Evolutionary conservation across 345 rosid species (phyloP).

Genomic region (Corchorus olitorius): DNA sequence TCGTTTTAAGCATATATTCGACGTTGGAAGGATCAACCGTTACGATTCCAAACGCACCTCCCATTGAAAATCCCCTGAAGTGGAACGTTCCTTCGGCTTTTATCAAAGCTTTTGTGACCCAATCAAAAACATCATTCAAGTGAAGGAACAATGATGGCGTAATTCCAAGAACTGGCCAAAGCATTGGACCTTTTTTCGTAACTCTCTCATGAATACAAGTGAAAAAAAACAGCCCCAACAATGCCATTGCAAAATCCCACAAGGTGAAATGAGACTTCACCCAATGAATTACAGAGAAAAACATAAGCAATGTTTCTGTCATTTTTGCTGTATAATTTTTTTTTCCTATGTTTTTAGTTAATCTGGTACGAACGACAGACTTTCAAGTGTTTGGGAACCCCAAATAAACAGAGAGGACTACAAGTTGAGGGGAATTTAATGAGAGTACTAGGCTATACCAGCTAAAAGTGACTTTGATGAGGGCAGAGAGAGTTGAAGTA

Average conservation of each 20-base stretch:
- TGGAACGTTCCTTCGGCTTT: slow-evolving; percentile 51
- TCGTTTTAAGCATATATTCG: slow-evolving; percentile 66
- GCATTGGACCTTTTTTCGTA: slow-evolving; percentile 54
- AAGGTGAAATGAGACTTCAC: slow-evolving; percentile 31
- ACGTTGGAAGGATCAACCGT: slow-evolving; percentile 59
- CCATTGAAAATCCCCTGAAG: slow-evolving; percentile 61
- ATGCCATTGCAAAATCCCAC: slow-evolving; percentile 47
- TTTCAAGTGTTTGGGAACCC: background rate
- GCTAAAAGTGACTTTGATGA: background rate
- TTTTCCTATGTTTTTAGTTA: background rate
- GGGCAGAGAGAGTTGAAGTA: background rate
- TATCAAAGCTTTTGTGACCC: slow-evolving; percentile 45
- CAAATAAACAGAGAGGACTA: background rate
- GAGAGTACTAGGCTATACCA: background rate
- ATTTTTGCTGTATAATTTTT: background rate
- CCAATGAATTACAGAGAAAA: slow-evolving; percentile 25
- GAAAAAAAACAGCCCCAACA: slow-evolving; percentile 52
- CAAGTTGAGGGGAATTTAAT: slow-evolving; percentile 10
- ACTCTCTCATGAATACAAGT: slow-evolving; percentile 50
- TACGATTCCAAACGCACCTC: slow-evolving; percentile 51
- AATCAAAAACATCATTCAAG: slow-evolving; percentile 35
- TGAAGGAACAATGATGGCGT: slow-evolving; percentile 40
- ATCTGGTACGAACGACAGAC: background rate
- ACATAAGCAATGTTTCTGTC: slow-evolving; percentile 1
- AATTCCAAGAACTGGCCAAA: slow-evolving; percentile 72